A percentile compares a stretch with the other conserved stretches of the same genome.
Evolutionary conservation across 805 yeast genomes (phyloP).

Genomic region (Metschnikowia amazonensis): DNA sequence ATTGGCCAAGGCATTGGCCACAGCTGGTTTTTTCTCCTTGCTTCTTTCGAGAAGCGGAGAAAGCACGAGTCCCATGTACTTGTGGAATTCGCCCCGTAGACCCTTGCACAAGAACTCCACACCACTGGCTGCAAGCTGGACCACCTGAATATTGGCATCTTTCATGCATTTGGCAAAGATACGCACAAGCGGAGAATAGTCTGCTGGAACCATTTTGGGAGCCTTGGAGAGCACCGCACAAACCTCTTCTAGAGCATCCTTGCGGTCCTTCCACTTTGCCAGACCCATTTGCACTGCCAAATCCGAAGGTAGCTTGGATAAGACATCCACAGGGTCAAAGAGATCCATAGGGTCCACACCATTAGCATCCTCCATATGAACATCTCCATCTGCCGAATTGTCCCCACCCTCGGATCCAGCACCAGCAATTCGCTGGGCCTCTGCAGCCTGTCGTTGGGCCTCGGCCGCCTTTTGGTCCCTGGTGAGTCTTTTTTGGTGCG

Average conservation of each 20-base stretch:
- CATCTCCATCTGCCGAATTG: conserved; percentile 9
- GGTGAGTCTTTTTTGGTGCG: conserved; percentile 54
- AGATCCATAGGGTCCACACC: conserved; percentile 61
- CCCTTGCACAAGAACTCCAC: conserved; percentile 62
- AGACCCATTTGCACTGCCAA: conserved; percentile 54
- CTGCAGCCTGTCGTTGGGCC: conserved; percentile 19
- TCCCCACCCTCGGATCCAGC: conserved; percentile 13
- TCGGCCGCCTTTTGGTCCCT: conserved; percentile 48
- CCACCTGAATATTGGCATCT: conserved; percentile 89
- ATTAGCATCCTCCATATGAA: conserved; percentile 31
- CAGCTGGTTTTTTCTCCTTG: conserved; percentile 81
- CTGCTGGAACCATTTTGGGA: conserved; percentile 53
- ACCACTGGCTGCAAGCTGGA: conserved; percentile 69
- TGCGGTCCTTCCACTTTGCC: conserved; percentile 87
- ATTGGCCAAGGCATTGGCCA: conserved; percentile 62
- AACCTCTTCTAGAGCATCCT: conserved; percentile 72
- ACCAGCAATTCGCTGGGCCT: conserved; percentile 4
- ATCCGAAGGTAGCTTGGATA: conserved; percentile 62
- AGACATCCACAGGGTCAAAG: conserved; percentile 64
- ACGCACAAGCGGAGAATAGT: conserved; percentile 62
- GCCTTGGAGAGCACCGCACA: conserved; percentile 47
- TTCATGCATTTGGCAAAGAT: conserved; percentile 67
- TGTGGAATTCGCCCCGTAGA: conserved; percentile 52
- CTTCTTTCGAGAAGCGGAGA: conserved; percentile 71
- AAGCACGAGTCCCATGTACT: conserved; percentile 51